A percentile compares a stretch with the other conserved stretches of the same genome.
Evolutionary conservation across 306 rosid species (phyloP).

Genomic region (Vigna mungo): DNA sequence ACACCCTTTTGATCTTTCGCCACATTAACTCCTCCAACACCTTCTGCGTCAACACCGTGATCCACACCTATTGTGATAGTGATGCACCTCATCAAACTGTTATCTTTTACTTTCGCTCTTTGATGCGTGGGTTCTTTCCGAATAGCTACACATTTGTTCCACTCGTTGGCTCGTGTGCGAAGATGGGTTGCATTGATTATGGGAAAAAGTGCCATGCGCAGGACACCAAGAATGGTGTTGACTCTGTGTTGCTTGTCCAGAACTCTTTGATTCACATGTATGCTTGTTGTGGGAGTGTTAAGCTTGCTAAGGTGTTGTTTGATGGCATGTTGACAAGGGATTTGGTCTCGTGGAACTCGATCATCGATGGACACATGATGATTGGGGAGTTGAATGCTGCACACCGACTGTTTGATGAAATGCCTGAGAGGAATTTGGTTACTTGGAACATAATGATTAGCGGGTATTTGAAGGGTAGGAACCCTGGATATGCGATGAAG

Average conservation of each 20-base stretch:
- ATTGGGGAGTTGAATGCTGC: slow-evolving; percentile 59
- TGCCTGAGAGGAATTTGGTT: slow-evolving; percentile 65
- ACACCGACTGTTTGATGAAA: slow-evolving; percentile 57
- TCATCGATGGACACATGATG: slow-evolving; percentile 48
- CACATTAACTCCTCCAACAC: slow-evolving; percentile 47
- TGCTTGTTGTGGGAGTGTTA: slow-evolving; percentile 54
- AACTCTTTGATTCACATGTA: slow-evolving; percentile 78
- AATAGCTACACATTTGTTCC: slow-evolving; percentile 68
- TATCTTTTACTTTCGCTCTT: slow-evolving; percentile 55
- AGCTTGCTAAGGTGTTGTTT: slow-evolving; percentile 58
- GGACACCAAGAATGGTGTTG: slow-evolving; percentile 68
- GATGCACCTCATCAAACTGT: slow-evolving; percentile 48
- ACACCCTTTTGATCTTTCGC: slow-evolving; percentile 54
- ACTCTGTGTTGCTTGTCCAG: slow-evolving; percentile 54
- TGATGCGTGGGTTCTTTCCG: slow-evolving; percentile 55
- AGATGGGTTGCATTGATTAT: slow-evolving; percentile 52
- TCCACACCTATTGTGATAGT: slow-evolving; percentile 60
- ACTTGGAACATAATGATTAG: slow-evolving; percentile 73
- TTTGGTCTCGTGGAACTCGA: slow-evolving; percentile 77
- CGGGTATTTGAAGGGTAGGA: slow-evolving; percentile 68
- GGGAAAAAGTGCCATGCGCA: slow-evolving; percentile 69
- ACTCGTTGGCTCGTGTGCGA: slow-evolving; percentile 59
- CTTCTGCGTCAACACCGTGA: slow-evolving; percentile 66
- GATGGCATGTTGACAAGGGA: slow-evolving; percentile 56
- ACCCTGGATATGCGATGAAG: slow-evolving; percentile 71